Conservation (phyloP, 257 asterid species). For the Gentiana straminea region DNA sequence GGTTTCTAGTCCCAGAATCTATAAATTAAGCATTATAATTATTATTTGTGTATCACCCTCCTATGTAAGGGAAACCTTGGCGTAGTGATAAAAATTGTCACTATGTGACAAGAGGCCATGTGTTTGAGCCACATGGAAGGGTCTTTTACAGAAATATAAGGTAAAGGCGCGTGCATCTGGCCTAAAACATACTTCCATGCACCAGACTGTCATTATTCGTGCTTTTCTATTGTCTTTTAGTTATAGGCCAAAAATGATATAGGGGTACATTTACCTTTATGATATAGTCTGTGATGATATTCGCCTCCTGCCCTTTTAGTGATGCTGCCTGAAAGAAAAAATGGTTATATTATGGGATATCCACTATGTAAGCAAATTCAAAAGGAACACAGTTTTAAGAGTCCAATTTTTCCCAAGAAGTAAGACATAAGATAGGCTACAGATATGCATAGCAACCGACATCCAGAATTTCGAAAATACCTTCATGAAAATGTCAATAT, state of each 20-base stretch:
- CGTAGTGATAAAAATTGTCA: background rate
- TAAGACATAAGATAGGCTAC: background rate
- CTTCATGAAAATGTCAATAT: constrained; percentile 39
- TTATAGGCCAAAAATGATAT: background rate
- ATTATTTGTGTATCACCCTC: background rate
- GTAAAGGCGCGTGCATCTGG: background rate
- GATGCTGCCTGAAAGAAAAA: constrained; percentile 43
- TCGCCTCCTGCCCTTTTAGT: constrained; percentile 73
- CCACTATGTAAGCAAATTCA: background rate
- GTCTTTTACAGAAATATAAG: background rate
- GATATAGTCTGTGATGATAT: constrained; percentile 46
- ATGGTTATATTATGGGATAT: background rate
- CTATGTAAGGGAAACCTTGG: background rate
- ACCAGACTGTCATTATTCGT: background rate
- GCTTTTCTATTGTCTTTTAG: too few relatives aligned
- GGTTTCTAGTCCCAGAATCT: constrained; percentile 27
- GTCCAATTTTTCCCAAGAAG: background rate
- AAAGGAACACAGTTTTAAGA: background rate
- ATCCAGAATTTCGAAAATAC: background rate
- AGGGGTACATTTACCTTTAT: background rate
- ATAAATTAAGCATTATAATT: background rate
- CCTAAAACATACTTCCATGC: background rate
- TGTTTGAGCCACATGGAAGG: constrained; percentile 22
- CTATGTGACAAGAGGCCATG: background rate
- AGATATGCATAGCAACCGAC: too few relatives aligned